A percentile compares a stretch with the other conserved stretches of the same genome.
Evolutionary conservation across 805 yeast genomes (phyloP).

Genomic region (Candida parachauliodes): DNA sequence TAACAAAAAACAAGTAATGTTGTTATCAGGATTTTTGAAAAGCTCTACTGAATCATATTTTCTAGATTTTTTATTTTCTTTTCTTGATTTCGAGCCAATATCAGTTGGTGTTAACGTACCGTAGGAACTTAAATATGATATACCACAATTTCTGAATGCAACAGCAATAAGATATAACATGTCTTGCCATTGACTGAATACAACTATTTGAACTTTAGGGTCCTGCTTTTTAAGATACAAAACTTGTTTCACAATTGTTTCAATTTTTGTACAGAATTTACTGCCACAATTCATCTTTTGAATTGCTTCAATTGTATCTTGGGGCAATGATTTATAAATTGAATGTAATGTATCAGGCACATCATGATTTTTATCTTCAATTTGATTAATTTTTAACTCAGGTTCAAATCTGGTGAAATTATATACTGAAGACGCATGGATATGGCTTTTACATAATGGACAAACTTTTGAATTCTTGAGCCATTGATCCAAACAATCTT

Average conservation of each 20-base stretch:
- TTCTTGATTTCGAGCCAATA: slow-evolving; percentile 14
- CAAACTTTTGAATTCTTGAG: slow-evolving; percentile 52
- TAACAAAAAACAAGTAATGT: slow-evolving; percentile 77
- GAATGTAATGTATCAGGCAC: slow-evolving; percentile 22
- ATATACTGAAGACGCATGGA: slow-evolving; percentile 55
- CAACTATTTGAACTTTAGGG: slow-evolving; percentile 68
- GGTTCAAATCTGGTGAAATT: slow-evolving; percentile 61
- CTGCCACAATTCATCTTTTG: slow-evolving; percentile 26
- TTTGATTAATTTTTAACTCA: slow-evolving; percentile 46
- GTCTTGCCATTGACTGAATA: slow-evolving; percentile 88
- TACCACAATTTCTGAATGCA: slow-evolving; percentile 59
- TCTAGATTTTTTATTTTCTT: slow-evolving; percentile 21
- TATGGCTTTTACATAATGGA: slow-evolving; percentile 72
- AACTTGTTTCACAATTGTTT: slow-evolving; percentile 72
- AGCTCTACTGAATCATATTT: slow-evolving; percentile 44
- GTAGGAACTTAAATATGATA: slow-evolving; percentile 55
- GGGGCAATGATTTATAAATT: slow-evolving; percentile 46
- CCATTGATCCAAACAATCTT: slow-evolving; percentile 79
- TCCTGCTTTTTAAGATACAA: slow-evolving; percentile 58
- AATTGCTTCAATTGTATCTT: slow-evolving; percentile 42
- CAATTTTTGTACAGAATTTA: slow-evolving; percentile 81
- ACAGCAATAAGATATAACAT: slow-evolving; percentile 62
- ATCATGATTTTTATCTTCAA: slow-evolving; percentile 16
- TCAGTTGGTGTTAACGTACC: slow-evolving; percentile 28
- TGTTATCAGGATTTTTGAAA: slow-evolving; percentile 55